Percentiles rank a stretch among this genome's conserved stretches.
These are phyloP conservation scores for Wickerhamia fluorescens DNA, from an alignment of 805 yeast species.

Conservation along the genomic window DNA sequence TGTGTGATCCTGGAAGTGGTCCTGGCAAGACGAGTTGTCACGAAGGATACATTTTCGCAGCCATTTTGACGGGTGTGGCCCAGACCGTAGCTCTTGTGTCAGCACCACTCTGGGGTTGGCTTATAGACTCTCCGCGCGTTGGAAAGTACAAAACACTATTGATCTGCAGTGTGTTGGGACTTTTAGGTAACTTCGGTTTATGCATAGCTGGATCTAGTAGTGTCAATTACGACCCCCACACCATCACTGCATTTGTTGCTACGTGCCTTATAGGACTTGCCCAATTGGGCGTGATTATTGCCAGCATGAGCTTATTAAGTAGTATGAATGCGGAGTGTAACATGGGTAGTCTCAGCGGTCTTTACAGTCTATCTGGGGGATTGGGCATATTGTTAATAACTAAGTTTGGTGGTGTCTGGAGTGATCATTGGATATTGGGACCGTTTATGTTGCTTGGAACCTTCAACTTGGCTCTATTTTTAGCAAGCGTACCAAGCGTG, in stretches of 20 bases:
- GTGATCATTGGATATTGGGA: conserved; percentile 50
- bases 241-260: conserved; percentile 30
- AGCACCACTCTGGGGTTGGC: conserved; percentile 58
- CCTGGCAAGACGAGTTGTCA: conserved; percentile 39
- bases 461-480: conserved; percentile 25
- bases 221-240: conserved; percentile 26
- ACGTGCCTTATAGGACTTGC: conserved; percentile 46
- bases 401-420: conserved; percentile 54
- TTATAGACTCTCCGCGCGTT: conserved; percentile 37
- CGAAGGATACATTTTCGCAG: conserved; percentile 59
- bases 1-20: conserved; percentile 26
- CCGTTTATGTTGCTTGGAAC: conserved; percentile 51
- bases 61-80: conserved; percentile 63
- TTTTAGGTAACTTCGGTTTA: conserved; percentile 32
- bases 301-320: conserved; percentile 53
- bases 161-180: conserved; percentile 36
- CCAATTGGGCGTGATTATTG: conserved; percentile 55
- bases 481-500: conserved; percentile 2
- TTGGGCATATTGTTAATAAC: conserved; percentile 56
- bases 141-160: conserved; percentile 25
- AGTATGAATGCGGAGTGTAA: conserved; percentile 30
- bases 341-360: conserved; percentile 64
- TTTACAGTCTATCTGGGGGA: conserved; percentile 63
- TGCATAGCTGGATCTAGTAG: conserved; percentile 14
- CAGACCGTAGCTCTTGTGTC: conserved; percentile 49